phyloP scores from a whole-genome alignment of 768 basidiomycete genomes.

The Cystobasidium onofrii region DNA sequence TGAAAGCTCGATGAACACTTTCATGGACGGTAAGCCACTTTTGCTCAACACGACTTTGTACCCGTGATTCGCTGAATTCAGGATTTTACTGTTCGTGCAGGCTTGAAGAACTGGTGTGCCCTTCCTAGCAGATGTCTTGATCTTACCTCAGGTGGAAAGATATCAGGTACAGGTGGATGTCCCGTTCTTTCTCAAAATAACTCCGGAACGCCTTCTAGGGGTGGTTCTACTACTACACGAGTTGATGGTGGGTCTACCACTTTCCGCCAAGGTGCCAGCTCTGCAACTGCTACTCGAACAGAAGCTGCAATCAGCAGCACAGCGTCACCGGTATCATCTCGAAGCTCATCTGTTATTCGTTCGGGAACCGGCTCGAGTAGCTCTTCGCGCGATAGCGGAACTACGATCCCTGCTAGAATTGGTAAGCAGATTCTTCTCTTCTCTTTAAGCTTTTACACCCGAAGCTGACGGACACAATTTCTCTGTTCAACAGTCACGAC shows the following conservation, averaged over 20 bases:
- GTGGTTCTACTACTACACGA: not conserved
- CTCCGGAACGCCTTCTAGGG: not conserved
- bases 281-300: not conserved
- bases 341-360: not conserved
- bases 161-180: not conserved
- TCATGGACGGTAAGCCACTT: not conserved
- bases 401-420: not conserved
- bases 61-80: no score
- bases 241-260: not conserved
- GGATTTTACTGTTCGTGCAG: no score
- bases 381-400: not conserved
- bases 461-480: not conserved
- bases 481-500: not conserved
- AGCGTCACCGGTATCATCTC: not conserved
- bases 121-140: not conserved
- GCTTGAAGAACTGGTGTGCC: slow-evolving; percentile 3
- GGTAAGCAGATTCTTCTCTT: not conserved
- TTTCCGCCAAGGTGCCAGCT: no score
- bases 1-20: slow-evolving; percentile 8
- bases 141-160: not conserved
- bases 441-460: no score
- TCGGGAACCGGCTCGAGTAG: not conserved
- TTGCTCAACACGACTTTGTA: no score
- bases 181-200: not conserved
- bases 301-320: no score